Percentiles rank a stretch among this genome's conserved stretches.
Evolutionary conservation across 2,329 filamentous ascomycete species (phyloP).

Genomic region (Cladosporium austrohemisphaericum): DNA sequence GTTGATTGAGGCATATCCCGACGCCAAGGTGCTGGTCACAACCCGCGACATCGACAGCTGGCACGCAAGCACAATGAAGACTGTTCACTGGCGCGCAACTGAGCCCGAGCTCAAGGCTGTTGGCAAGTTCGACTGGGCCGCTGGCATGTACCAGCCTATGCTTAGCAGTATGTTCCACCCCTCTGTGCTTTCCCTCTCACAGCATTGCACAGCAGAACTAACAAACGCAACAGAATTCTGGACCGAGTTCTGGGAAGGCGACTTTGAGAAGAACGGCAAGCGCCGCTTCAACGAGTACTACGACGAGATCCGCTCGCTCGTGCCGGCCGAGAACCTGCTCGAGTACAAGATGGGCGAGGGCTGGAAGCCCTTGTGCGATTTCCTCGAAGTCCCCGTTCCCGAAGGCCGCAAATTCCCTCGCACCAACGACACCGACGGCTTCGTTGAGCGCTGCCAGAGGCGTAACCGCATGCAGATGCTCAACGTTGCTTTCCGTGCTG

Average conservation of each 20-base stretch:
- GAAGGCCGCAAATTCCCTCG: slow-evolving; percentile 48
- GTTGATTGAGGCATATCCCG: slow-evolving; percentile 67
- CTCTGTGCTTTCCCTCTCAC: not conserved
- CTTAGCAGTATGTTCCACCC: slow-evolving; percentile 46
- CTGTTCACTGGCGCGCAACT: slow-evolving; percentile 63
- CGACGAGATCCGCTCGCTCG: slow-evolving; percentile 46
- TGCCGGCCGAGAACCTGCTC: slow-evolving; percentile 49
- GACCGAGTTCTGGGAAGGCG: slow-evolving; percentile 63
- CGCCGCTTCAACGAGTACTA: slow-evolving; percentile 58
- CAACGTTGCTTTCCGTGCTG: slow-evolving; percentile 50
- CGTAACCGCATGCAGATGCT: slow-evolving; percentile 55
- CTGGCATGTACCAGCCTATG: slow-evolving; percentile 67
- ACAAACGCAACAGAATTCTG: slow-evolving; percentile 52
- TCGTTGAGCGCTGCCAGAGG: slow-evolving; percentile 52
- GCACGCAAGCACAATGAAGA: slow-evolving; percentile 61
- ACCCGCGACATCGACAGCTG: slow-evolving; percentile 64
- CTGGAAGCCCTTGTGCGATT: slow-evolving; percentile 54
- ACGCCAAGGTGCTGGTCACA: slow-evolving; percentile 68
- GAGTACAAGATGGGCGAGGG: slow-evolving; percentile 54
- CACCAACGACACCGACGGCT: slow-evolving; percentile 53
- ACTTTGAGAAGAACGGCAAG: slow-evolving; percentile 64
- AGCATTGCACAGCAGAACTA: slow-evolving; percentile 5
- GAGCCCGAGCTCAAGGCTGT: slow-evolving; percentile 58
- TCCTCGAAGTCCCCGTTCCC: slow-evolving; percentile 51
- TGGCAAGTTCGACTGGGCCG: slow-evolving; percentile 59